Evolutionary conservation across 139 green algal genomes (phyloP), one percentile per base, ranked within the genome.

Genomic region (Coelastrella sp.): DNA sequence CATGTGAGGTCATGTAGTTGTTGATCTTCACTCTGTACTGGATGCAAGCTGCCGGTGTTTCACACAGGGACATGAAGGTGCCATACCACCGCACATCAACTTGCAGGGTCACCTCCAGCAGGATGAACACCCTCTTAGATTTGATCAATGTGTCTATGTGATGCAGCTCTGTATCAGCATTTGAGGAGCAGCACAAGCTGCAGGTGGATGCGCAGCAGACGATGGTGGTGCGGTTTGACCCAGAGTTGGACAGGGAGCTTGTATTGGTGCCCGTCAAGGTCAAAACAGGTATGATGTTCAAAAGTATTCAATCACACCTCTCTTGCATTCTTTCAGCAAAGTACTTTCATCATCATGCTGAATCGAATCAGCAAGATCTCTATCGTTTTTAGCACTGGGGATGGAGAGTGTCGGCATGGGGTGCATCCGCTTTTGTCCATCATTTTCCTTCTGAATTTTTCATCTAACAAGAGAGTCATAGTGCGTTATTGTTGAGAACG

Each of bases 201-300:
- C 91, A 89, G 72, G 15, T 91, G 24, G 65, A 87, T 4, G 49
- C 8, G 17, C 65, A 78, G 59, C 78, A 90, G 59, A 91, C 91
- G 6, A 86, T 94, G 12, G 92, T 94, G 11, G 78, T 93, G 58
- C 91, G 90, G 17, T 61, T 93, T 20, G 89, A 89, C 65, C 63
- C 90, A 11, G 58, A 76, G 68, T 58, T 78, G 85, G 74, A 85
- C 4, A 90, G 78, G 24, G 90, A 95, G 87, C 88, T 95, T n/a
- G 60, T 95, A 9, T 83, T 95, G 84, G 89, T 80, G 7, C 91
- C 92, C 7, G 92, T 93, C 22, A 90, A 83, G 61, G 85, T 89
- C 7, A 79, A 93, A n/a, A 72, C 91, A 93, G 92, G 91, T 93
- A 57, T 49, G 35, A 49, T 49, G 35, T 49, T 49, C n/a, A n/a